Percentiles rank a stretch among this genome's conserved stretches.
phyloP scores from a whole-genome alignment of 225 moss, liverwort and hornwort species.

The Anthoceros angustus region DNA sequence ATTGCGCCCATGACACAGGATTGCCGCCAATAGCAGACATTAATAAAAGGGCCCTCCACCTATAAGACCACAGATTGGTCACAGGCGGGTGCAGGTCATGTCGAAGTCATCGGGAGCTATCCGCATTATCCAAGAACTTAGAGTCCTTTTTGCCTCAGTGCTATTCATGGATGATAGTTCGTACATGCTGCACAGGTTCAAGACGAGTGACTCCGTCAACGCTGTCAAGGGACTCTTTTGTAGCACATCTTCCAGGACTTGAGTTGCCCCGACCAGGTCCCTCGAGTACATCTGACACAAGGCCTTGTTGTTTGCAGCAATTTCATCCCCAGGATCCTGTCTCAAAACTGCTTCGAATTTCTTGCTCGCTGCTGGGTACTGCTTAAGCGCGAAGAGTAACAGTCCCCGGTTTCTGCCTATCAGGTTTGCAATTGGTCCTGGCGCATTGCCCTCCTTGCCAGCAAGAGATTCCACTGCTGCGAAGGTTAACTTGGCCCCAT shows the following conservation, averaged over 20 bases:
- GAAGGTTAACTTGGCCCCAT: constrained; percentile 83
- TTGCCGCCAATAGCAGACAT: too few relatives aligned
- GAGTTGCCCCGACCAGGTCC: constrained; percentile 82
- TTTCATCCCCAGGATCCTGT: constrained; percentile 58
- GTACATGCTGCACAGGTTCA: constrained; percentile 97
- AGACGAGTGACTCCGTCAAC: constrained; percentile 71
- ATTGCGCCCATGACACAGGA: too few relatives aligned
- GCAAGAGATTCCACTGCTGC: constrained; percentile 60
- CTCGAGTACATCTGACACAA: constrained; percentile 97
- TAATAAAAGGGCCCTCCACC: too few relatives aligned
- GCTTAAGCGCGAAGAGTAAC: constrained; percentile 83
- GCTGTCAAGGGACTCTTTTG: constrained; percentile 63
- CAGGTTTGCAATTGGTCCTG: constrained; percentile 26
- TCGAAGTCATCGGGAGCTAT: constrained; percentile 97
- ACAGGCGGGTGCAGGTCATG: constrained; percentile 84
- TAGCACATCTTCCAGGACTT: constrained; percentile 68
- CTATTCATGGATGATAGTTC: constrained; percentile 98
- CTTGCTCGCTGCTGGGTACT: constrained; percentile 69
- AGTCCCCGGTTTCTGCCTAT: constrained; percentile 79
- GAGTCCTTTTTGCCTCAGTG: constrained; percentile 73
- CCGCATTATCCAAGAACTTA: constrained; percentile 79
- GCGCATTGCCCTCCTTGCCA: constrained; percentile 36
- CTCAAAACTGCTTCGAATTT: constrained; percentile 68
- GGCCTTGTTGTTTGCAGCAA: constrained; percentile 94
- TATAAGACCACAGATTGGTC: background rate